Base-by-base conservation (phyloP, 2,329 filamentous ascomycete genomes). In the Dactylellina haptotyla region DNA sequence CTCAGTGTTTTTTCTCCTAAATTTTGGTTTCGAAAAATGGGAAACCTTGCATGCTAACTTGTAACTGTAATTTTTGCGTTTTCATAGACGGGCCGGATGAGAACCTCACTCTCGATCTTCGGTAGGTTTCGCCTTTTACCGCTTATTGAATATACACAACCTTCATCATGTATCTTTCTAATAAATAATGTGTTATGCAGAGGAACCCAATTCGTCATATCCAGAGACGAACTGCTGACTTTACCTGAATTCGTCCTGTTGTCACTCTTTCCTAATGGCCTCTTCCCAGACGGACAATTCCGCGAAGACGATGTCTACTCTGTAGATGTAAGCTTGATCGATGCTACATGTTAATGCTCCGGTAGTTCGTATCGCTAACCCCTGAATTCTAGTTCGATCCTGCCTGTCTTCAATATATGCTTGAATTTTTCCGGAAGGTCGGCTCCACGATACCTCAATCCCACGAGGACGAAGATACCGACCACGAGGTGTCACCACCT, bases 201-300 rank as follows among this genome's bases (percentile, higher is more conserved):
- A 82, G 95, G 94, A 77, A 95, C 90, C 67, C 89, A 92, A 77
- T 99, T 99, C 81, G 93, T 93, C 16, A 87, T 99, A 54, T 98
- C 94, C 12, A 86, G 95, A 80, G 95, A 99, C 80, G 95, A 99
- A 82, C 87, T 99, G 58, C 84, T 99, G 76, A 99, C 95, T 8
- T 85, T 99, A 53, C 95, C 95, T 59, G 95, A 99, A 83, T 99
- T 99, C 79, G 95, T 99, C 48, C 86, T 99, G 46, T 85, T 99
- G 41, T 99, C 95, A n/a, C 85, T 99, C 41, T 99, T 99, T 79
- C 95, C 95, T 39, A 99, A 99, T 80, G 95, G 95, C n/a, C 86
- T 99, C 23, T 93, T 99, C 75, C 95, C 95, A 3, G 95, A 99
- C 28, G 93, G 94, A 14, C 94, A 98, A 79, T 96, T 94, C 81